Base-by-base conservation (phyloP, 164 flowering plant species). In the Nelumbo lutea region DNA sequence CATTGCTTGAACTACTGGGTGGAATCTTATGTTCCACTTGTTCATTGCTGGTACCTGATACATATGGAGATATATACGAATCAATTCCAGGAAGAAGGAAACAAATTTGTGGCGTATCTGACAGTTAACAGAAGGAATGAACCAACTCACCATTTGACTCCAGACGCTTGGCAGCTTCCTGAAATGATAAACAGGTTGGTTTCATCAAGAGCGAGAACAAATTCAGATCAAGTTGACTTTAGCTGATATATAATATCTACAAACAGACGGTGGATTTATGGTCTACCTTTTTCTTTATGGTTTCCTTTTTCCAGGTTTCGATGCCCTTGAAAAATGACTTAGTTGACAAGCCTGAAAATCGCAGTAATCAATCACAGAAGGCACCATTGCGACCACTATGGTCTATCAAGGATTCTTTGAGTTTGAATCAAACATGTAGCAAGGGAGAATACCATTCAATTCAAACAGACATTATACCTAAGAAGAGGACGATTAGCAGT, bases 251-350 rank as follows among this genome's bases (percentile, higher is more conserved):
- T n/a, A 48, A 46, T 14, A 41, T 52, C n/a, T 7, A 3, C 5
- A 44, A 44, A 8, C 6, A 27, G 52, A 56, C 46, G 42, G 68
- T 40, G 10, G 9, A 62, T n/a, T 9, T 48, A 59, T 7, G 61
- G 13, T 53, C 57, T 62, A 92, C 98, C 90, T 77, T 85, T 70
- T 90, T 92, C 76, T 88, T 39, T 44, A 88, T 82, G 55, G 97
- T 92, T 82, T 92, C 98, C 68, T 87, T 92, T 68, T 87, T 88
- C 98, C 98, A 95, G 51, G 97, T 90, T 41, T 92, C 98, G 62
- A 89, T 82, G 63, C 98, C 99, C 82, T 82, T 89, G 13, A 90
- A 62, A 79, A 90, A 90, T 53, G 99, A 91, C 79, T 85, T 95
- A 9, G 90, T 88, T 65, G 99, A 92, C 59, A 96, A 89, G 50